phyloP scores from a whole-genome alignment of 768 basidiomycete species.

The Termitomyces titanicus region DNA sequence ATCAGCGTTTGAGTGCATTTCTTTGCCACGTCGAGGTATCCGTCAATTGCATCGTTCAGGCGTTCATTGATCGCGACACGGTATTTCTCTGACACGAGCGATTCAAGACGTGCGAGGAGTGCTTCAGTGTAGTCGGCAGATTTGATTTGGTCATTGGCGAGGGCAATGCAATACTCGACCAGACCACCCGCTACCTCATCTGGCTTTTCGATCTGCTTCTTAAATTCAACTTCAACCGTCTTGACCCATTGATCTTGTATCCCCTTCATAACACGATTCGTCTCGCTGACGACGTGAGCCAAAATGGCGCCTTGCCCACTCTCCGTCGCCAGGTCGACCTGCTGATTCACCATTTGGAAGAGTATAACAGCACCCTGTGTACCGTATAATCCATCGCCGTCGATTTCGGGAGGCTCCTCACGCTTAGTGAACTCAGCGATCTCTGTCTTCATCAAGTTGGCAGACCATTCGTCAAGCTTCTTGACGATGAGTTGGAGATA shows the following conservation, averaged over 20 bases:
- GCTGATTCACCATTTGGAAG: slow-evolving; percentile 98
- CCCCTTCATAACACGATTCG: slow-evolving; percentile 83
- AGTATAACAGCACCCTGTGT: slow-evolving; percentile 91
- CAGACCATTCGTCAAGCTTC: slow-evolving; percentile 97
- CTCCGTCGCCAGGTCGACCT: slow-evolving; percentile 91
- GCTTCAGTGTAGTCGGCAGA: slow-evolving; percentile 92
- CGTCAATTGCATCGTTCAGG: slow-evolving; percentile 95
- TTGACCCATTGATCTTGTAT: slow-evolving; percentile 88
- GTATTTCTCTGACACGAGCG: slow-evolving; percentile 93
- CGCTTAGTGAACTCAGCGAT: slow-evolving; percentile 79
- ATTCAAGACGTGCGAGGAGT: slow-evolving; percentile 80
- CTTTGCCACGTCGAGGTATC: slow-evolving; percentile 97
- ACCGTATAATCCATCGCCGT: slow-evolving; percentile 86
- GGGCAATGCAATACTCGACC: slow-evolving; percentile 93
- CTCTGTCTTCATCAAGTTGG: slow-evolving; percentile 91
- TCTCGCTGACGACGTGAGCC: slow-evolving; percentile 84
- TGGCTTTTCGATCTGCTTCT: slow-evolving; percentile 83
- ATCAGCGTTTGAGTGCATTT: slow-evolving; percentile 94
- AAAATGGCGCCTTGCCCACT: slow-evolving; percentile 95
- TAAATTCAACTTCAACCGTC: slow-evolving; percentile 78
- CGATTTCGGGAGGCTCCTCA: slow-evolving; percentile 82
- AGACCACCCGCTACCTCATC: slow-evolving; percentile 86
- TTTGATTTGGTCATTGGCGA: slow-evolving; percentile 97
- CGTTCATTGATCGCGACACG: slow-evolving; percentile 75
- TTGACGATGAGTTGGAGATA: slow-evolving; percentile 90